Base-by-base conservation (phyloP, 2,329 filamentous ascomycete genomes). In the Neospermospora avenae region DNA sequence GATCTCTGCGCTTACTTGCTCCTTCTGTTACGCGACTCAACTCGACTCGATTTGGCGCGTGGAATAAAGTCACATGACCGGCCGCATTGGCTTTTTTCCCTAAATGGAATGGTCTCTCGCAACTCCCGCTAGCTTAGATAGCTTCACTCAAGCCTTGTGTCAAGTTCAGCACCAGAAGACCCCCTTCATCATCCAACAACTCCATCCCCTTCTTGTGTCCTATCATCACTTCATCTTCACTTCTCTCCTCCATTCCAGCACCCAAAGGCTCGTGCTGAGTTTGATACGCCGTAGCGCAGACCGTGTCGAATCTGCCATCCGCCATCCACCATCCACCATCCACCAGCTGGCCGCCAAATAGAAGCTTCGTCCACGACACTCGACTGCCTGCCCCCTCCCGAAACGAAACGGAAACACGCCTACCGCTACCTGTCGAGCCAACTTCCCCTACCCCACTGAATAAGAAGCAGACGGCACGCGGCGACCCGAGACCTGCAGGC, bases 381-480 rank as follows among this genome's bases (percentile, higher is more conserved):
- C 22, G 10, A 53, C 51, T n/a, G 55, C 54, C 57, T 63, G 61
- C 60, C 59, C 57, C 55, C 54, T 60, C 59, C 65, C 67, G 67
- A 68, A 65, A 66, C 67, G 60, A 64, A 67, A 63, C 60, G 64
- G 62, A 68, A 68, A 67, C 67, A 63, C 63, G 48, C 44, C 65
- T n/a, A n/a, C n/a, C n/a, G n/a, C n/a, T n/a, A 61, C 66, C 60
- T 63, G 62, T 67, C 63, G 59, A 64, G 58, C 44, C 57, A 39
- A 42, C 52, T 37, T 18, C 11, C 37, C 20, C 45, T 25, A n/a
- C 22, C 41, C 44, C 24, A 31, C 13, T 13, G 25, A 39, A 24
- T n/a, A 25, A 3, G 5, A 5, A 31, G 28, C 28, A 37, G 18
- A 24, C 48, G 48, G 31, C 25, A 24, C 48, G 18, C 18, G 28